Evolutionary conservation across 1,139 yeast species (phyloP), one percentile per base, ranked within the genome.

Genomic region (Oligophagozyma castellii): DNA sequence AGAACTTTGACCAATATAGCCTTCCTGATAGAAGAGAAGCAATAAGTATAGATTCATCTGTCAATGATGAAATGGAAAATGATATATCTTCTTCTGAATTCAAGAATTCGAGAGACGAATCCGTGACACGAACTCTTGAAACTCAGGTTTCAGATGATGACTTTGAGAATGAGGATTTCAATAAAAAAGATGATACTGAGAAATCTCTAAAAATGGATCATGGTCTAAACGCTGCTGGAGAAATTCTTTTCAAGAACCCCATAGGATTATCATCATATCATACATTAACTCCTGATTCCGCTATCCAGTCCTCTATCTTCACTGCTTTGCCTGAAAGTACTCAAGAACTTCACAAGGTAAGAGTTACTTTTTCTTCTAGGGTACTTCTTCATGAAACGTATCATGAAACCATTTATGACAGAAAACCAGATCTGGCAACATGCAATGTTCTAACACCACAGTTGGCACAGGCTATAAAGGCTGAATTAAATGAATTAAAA

Each of bases 391-490:
- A 76, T 54, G 94, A 84, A 38, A 89, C 95, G 0, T 84, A 79
- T 53, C 70, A 78, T 36, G 75, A 77, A 27, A 73, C 70, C 12
- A 95, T 81, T 42, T 89, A 89, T 51, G 96, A 89, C 52, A 72
- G 98, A 44, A 84, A 78, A 39, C 95, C 96, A 0, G 96, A 84
- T 40, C 65, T 77, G 24, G 93, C 94, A 4, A 84, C 96, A 2
- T 86, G 96, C 59, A 84, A 86, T 55, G 84, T 78, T 48, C 63
- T 86, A 53, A 86, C 95, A 1, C 95, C 96, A 4, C 61, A 68
- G 31, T 60, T 86, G 50, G 96, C 95, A 0, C 89, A 80, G 53
- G 74, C 73, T 56, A 83, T 89, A 46, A 78, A 75, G 56, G 83
- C 78, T 29, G 96, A 89, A 53, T 62, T 89, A 50, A 86, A 89